Conservation (phyloP, 495 filamentous ascomycete genomes). For the Podospora appendiculata region DNA sequence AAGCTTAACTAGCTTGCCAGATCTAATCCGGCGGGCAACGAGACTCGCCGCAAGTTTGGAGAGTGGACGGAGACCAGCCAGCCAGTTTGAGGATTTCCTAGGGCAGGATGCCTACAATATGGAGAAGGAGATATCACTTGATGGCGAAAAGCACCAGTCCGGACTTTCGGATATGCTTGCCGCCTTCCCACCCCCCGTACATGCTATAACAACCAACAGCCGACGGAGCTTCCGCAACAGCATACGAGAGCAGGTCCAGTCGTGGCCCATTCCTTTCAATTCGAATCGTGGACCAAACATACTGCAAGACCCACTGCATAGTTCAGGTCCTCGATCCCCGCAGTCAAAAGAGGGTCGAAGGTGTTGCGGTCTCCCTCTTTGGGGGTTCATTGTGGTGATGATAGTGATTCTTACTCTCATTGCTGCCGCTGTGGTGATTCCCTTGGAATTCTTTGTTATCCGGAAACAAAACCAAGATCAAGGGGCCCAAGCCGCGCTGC, state of each 20-base stretch:
- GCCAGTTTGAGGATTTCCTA: slow-evolving; percentile 49
- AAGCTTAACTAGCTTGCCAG: slow-evolving; percentile 83
- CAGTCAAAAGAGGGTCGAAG: slow-evolving; percentile 20
- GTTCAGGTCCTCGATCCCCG: slow-evolving; percentile 10
- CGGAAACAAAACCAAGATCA: slow-evolving; percentile 32
- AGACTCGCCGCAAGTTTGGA: slow-evolving; percentile 83
- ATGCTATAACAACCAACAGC: slow-evolving; percentile 34
- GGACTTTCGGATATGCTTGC: slow-evolving; percentile 81
- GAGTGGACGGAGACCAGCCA: slow-evolving; percentile 69
- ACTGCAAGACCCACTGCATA: slow-evolving; percentile 15
- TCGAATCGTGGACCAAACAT: slow-evolving; percentile 21
- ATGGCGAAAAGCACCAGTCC: slow-evolving; percentile 44
- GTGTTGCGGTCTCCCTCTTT: slow-evolving; percentile 75
- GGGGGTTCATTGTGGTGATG: slow-evolving; percentile 65
- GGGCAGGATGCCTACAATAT: slow-evolving; percentile 15
- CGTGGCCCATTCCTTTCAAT: slow-evolving; percentile 34
- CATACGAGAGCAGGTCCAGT: slow-evolving; percentile 22
- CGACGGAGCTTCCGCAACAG: slow-evolving; percentile 40
- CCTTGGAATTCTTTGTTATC: slow-evolving; percentile 73
- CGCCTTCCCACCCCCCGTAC: slow-evolving; percentile 79
- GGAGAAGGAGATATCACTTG: slow-evolving; percentile 31
- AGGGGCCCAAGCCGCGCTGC: slow-evolving; percentile 23
- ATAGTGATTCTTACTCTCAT: slow-evolving; percentile 66
- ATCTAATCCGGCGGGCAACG: slow-evolving; percentile 83
- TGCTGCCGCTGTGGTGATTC: slow-evolving; percentile 80